A percentile compares a stretch with the other conserved stretches of the same genome.
These are phyloP conservation scores for Clitopilus passeckerianus DNA, from an alignment of 768 basidiomycete genomes.

Conservation along the genomic window DNA sequence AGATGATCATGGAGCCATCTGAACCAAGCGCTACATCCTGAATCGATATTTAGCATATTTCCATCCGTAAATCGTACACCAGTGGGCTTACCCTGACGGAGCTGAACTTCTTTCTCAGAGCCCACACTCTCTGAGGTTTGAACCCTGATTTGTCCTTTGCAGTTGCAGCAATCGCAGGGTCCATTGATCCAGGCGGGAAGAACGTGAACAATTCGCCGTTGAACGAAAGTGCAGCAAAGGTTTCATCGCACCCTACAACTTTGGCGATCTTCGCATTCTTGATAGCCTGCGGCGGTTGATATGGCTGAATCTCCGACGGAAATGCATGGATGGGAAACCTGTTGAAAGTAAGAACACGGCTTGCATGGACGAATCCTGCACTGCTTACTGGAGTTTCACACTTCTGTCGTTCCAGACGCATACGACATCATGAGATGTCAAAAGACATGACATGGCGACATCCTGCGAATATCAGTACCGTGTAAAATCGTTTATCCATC, in stretches of 20 bases:
- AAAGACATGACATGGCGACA: slow-evolving; percentile 74
- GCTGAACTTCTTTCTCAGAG: slow-evolving; percentile 79
- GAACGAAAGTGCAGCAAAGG: slow-evolving; percentile 77
- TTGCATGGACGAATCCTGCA: not conserved
- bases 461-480: slow-evolving; percentile 42
- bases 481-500: not conserved
- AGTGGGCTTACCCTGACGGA: slow-evolving; percentile 58
- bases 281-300: slow-evolving; percentile 75
- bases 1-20: slow-evolving; percentile 86
- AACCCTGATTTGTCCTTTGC: slow-evolving; percentile 33
- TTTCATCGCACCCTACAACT: slow-evolving; percentile 71
- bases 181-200: slow-evolving; percentile 31
- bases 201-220: slow-evolving; percentile 94
- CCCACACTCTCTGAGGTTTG: slow-evolving; percentile 90
- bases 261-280: slow-evolving; percentile 72
- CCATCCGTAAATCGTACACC: too few species aligned
- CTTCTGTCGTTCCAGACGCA: slow-evolving; percentile 76
- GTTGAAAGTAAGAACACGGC: not conserved
- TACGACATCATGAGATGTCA: slow-evolving; percentile 76
- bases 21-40: slow-evolving; percentile 87
- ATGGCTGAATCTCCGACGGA: slow-evolving; percentile 69
- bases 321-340: slow-evolving; percentile 79
- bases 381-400: slow-evolving; percentile 65
- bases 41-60: not conserved
- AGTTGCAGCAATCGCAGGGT: slow-evolving; percentile 19